Evolutionary conservation across 1,284 basidiomycete genomes (phyloP).

Genomic region (Mycena citricolor): DNA sequence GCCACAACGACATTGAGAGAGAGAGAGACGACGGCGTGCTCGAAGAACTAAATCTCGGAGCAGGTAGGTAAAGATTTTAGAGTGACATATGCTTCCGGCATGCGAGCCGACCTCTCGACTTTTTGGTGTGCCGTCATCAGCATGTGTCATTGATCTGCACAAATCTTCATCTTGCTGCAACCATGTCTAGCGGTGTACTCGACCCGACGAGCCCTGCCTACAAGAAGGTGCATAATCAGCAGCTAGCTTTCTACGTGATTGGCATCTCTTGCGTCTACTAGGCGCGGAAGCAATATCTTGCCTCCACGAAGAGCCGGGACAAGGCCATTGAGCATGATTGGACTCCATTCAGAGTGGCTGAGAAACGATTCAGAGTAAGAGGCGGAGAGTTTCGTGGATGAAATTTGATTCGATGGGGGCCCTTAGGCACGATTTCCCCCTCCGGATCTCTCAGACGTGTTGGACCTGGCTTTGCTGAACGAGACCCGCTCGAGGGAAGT

Average conservation of each 20-base stretch:
- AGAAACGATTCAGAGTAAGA: slow-evolving; percentile 71
- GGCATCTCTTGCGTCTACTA: background rate
- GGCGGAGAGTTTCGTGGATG: no score
- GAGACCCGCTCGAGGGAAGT: slow-evolving; percentile 40
- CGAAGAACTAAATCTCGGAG: slow-evolving; percentile 8
- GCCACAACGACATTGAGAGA: slow-evolving; percentile 71
- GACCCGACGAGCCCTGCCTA: slow-evolving; percentile 51
- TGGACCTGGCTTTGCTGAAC: slow-evolving; percentile 61
- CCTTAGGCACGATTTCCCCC: slow-evolving; percentile 62
- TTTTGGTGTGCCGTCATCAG: no score
- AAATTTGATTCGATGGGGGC: no score
- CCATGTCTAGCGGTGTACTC: slow-evolving; percentile 29
- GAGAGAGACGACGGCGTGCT: slow-evolving; percentile 16
- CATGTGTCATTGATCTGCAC: no score
- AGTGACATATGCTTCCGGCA: slow-evolving; percentile 10
- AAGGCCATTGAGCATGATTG: slow-evolving; percentile 48
- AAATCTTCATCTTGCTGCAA: slow-evolving; percentile 1
- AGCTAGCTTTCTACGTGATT: no score
- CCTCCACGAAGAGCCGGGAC: slow-evolving; percentile 56
- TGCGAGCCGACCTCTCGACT: no score
- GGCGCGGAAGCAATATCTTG: slow-evolving; percentile 55
- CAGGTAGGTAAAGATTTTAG: slow-evolving; percentile 1
- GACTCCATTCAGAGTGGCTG: slow-evolving; percentile 71
- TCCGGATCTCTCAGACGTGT: slow-evolving; percentile 63
- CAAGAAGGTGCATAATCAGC: slow-evolving; percentile 62